Evolutionary conservation across 768 basidiomycete genomes (phyloP), one percentile per base, ranked within the genome.

Genomic region (Paxillus ammoniavirescens): DNA sequence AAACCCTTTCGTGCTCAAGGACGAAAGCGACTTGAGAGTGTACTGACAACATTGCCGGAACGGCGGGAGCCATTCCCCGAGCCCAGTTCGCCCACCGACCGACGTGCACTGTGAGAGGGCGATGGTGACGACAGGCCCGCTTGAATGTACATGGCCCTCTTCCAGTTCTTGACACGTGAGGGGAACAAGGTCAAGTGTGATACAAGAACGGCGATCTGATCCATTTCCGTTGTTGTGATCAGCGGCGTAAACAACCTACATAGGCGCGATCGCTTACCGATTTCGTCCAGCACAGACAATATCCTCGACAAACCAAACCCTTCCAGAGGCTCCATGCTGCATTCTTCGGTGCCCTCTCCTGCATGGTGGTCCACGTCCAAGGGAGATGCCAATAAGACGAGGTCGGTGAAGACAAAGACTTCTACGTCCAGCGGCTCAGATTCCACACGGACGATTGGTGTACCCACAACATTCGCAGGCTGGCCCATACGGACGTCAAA

Each of bases 381-480:
- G n/a, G 73, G 70, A 21, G 70, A 70, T 15, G 82, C 78, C 28
- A 91, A 65, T n/a, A 92, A 59, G 45, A 89, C 65, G 31, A 92
- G 52, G 65, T 93, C 90, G 15, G 81, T 81, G 68, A 92, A 90
- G 13, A 89, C 77, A 51, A 82, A 74, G 14, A 67, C 72, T 45
- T 75, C 73, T 8, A 75, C 60, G 15, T 66, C 56, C 40, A 62
- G n/a, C 8, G 59, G 59, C 45, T 57, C 62, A 1, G 62, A 64
- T 54, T 69, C 65, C 54, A 64, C 52, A 10, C 59, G 62, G 23
- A 69, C 62, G 7, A 66, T 42, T 4, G 61, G 68, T 42, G 51
- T 63, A 3, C 21, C 45, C 14, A 50, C 42, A 30, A 28, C 17
- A 28, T 21, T 21, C 26, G 3, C 50, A n/a, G 51, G 56, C 28